Evolutionary conservation across 2,329 filamentous ascomycete species (phyloP).

Genomic region (Xylaria sp.): DNA sequence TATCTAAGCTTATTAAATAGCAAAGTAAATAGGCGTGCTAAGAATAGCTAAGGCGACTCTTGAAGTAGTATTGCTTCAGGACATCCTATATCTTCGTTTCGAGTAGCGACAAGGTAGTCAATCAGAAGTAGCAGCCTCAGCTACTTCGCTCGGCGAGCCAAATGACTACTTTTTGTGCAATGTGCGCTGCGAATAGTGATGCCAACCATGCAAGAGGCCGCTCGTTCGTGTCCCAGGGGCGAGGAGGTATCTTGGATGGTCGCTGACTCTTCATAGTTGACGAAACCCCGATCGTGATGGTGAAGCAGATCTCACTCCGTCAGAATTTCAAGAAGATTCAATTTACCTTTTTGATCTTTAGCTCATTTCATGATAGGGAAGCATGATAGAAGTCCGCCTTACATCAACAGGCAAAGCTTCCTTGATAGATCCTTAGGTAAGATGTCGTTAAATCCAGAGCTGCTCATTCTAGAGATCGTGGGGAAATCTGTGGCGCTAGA

Average conservation of each 20-base stretch:
- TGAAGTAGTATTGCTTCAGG: neutral
- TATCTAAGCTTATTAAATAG: neutral
- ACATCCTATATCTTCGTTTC: neutral
- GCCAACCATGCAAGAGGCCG: neutral
- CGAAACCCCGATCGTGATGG: neutral
- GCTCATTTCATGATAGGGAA: neutral
- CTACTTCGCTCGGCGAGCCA: neutral
- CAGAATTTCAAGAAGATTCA: too few relatives aligned
- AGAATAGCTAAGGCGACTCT: neutral
- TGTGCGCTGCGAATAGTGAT: neutral
- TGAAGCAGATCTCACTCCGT: neutral
- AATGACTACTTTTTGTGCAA: neutral
- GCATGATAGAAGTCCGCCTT: neutral
- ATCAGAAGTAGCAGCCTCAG: too few relatives aligned
- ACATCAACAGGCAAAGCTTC: neutral
- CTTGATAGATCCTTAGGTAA: neutral
- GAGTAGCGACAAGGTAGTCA: neutral
- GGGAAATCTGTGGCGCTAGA: conserved; percentile 13
- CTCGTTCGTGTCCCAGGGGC: neutral
- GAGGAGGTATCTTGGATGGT: neutral
- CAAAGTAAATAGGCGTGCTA: neutral
- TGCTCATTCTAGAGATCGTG: conserved; percentile 13
- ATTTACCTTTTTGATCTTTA: neutral
- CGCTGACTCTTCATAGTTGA: neutral
- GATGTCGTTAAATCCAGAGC: conserved; percentile 18